Conservation (phyloP, 2,329 filamentous ascomycete species). For the Emmonsia crescens region DNA sequence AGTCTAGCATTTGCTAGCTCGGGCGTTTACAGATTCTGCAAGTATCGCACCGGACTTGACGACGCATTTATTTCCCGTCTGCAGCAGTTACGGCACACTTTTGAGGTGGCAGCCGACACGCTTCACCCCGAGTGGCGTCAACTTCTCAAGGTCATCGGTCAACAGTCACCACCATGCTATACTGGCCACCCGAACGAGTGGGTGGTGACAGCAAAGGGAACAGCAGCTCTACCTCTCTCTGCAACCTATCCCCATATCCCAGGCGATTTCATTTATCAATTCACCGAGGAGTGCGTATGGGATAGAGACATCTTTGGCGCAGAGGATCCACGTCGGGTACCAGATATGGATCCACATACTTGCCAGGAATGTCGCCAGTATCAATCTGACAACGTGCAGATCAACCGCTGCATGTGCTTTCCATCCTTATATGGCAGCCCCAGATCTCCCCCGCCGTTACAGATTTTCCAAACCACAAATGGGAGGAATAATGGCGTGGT, state of each 20-base stretch:
- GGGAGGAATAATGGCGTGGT: conserved; percentile 46
- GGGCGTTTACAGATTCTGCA: conserved; percentile 51
- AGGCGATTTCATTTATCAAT: conserved; percentile 15
- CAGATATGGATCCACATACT: conserved; percentile 22
- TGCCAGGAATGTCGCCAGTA: conserved; percentile 39
- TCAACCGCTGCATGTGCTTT: conserved; percentile 45
- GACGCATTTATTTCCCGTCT: conserved; percentile 41
- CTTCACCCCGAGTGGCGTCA: conserved; percentile 45
- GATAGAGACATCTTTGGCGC: conserved; percentile 40
- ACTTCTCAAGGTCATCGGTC: conserved; percentile 23
- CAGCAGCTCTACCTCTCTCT: conserved; percentile 9
- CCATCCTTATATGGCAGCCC: conserved; percentile 41
- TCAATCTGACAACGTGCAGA: conserved; percentile 41
- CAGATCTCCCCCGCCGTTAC: conserved; percentile 36
- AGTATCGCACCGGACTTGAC: conserved; percentile 46
- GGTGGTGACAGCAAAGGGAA: conserved; percentile 13
- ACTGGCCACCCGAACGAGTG: conserved; percentile 19
- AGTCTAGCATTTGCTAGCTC: conserved; percentile 47
- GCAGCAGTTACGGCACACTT: conserved; percentile 33
- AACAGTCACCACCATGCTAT: conserved; percentile 12
- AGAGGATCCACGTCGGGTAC: conserved; percentile 40
- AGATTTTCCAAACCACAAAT: conserved; percentile 42
- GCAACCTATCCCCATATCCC: conserved; percentile 16
- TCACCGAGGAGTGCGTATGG: conserved; percentile 38
- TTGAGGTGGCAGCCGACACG: conserved; percentile 46